A percentile compares a stretch with the other conserved stretches of the same genome.
Conservation (phyloP, 1,284 basidiomycete species). For the Porodaedalea pini region DNA sequence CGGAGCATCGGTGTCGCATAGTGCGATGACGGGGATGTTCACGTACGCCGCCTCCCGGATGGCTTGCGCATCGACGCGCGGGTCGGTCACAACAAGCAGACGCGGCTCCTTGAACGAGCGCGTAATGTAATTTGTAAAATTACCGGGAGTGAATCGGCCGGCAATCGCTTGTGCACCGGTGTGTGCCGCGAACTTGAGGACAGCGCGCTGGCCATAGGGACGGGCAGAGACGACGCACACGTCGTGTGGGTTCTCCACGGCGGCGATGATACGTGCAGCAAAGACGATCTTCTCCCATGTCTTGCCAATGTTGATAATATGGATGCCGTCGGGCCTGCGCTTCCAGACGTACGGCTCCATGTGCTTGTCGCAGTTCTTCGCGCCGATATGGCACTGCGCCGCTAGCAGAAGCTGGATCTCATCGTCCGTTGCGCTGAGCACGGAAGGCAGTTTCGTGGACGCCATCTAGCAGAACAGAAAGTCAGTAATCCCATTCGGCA, state of each 20-base stretch:
- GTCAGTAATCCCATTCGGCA: no score
- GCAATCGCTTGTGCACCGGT: conserved; percentile 98
- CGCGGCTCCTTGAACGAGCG: conserved; percentile 99
- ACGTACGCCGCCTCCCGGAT: conserved; percentile 99
- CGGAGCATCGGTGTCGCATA: conserved; percentile 97
- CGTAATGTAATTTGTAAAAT: conserved; percentile 99
- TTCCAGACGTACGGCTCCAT: conserved; percentile 99
- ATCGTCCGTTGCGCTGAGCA: conserved; percentile 92
- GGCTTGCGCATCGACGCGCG: conserved; percentile 98
- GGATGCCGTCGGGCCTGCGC: conserved; percentile 92
- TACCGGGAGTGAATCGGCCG: conserved; percentile 98
- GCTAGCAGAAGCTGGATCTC: conserved; percentile 94
- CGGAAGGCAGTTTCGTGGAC: conserved; percentile 90
- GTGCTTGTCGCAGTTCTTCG: conserved; percentile 98
- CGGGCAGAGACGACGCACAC: conserved; percentile 97
- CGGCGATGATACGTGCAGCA: conserved; percentile 90
- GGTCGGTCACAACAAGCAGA: conserved; percentile 97
- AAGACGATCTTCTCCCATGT: conserved; percentile 99
- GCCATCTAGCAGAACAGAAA: conserved; percentile 27
- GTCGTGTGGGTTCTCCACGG: conserved; percentile 97
- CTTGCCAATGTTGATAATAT: conserved; percentile 98
- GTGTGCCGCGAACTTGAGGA: conserved; percentile 97
- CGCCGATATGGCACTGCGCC: conserved; percentile 95
- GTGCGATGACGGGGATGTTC: conserved; percentile 99
- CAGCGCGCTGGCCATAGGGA: conserved; percentile 98